These are phyloP conservation scores for Noccaea caerulescens DNA, from an alignment of 345 rosid species.

Conservation along the genomic window DNA sequence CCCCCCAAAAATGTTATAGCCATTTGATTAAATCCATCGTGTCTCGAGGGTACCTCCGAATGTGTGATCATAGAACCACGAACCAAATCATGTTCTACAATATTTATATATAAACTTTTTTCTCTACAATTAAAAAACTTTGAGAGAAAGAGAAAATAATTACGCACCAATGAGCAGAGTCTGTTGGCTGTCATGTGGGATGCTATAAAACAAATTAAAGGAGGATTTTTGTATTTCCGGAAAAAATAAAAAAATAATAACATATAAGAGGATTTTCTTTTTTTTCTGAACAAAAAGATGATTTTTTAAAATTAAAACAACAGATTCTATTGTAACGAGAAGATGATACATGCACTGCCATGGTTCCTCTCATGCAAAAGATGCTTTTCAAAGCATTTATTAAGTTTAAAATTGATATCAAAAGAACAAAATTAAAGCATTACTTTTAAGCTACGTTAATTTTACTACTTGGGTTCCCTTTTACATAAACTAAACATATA, in stretches of 20 bases:
- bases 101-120: slow-evolving; percentile 8
- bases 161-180: slow-evolving; percentile 39
- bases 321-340: slow-evolving; percentile 45
- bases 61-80: slow-evolving; percentile 46
- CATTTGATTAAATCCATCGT: slow-evolving; percentile 35
- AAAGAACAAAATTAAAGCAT: slow-evolving; percentile 36
- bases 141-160: slow-evolving; percentile 37
- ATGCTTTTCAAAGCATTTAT: slow-evolving; percentile 33
- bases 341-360: slow-evolving; percentile 47
- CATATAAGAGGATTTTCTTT: slow-evolving; percentile 6
- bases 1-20: neutral
- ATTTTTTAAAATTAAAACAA: slow-evolving; percentile 19
- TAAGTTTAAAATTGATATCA: slow-evolving; percentile 24
- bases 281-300: no score
- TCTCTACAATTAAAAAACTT: slow-evolving; percentile 15
- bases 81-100: slow-evolving; percentile 45
- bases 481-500: slow-evolving; percentile 29
- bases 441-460: slow-evolving; percentile 43
- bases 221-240: neutral
- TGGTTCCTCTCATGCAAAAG: slow-evolving; percentile 47
- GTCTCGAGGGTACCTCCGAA: slow-evolving; percentile 39
- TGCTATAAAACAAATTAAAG: slow-evolving; percentile 26
- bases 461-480: slow-evolving; percentile 35
- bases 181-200: slow-evolving; percentile 47
- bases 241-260: neutral